Percentiles rank a stretch among this genome's conserved stretches.
phyloP scores from a whole-genome alignment of 306 rosid genomes.

The Lagenaria siceraria region DNA sequence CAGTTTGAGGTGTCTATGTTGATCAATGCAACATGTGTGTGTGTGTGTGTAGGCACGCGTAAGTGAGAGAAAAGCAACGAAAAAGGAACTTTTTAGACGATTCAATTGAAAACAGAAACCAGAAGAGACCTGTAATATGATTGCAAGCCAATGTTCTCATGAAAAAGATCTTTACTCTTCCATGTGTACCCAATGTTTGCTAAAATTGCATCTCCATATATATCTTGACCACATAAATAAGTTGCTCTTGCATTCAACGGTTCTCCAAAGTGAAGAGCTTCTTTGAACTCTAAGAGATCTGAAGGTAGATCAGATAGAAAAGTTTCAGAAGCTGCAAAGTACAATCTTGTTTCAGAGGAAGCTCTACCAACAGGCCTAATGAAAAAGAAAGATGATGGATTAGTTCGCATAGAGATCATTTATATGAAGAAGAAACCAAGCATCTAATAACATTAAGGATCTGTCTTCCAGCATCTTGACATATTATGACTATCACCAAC shows the following conservation, averaged over 20 bases:
- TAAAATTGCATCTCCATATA: slow-evolving; percentile 76
- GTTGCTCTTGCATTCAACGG: slow-evolving; percentile 62
- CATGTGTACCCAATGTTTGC: slow-evolving; percentile 72
- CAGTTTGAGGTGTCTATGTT: neutral
- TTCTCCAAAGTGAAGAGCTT: slow-evolving; percentile 27
- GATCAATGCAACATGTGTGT: neutral
- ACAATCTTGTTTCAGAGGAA: slow-evolving; percentile 75
- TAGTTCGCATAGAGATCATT: neutral
- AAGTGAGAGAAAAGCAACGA: neutral
- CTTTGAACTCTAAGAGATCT: slow-evolving; percentile 28
- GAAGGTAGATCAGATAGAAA: slow-evolving; percentile 31
- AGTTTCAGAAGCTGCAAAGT: slow-evolving; percentile 47
- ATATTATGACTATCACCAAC: slow-evolving; percentile 24
- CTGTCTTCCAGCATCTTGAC: neutral
- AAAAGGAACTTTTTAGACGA: neutral
- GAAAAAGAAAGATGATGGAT: slow-evolving; percentile 7
- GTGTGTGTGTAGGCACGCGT: neutral
- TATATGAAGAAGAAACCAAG: neutral
- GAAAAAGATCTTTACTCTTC: slow-evolving; percentile 60
- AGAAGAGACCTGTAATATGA: slow-evolving; percentile 70
- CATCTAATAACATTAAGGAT: slow-evolving; percentile 2
- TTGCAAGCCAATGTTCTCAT: slow-evolving; percentile 51
- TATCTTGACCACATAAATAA: slow-evolving; percentile 67
- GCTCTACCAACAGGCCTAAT: slow-evolving; percentile 79
- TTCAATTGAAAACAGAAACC: neutral